Evolutionary conservation across 345 rosid genomes (phyloP), one percentile per base, ranked within the genome.

Genomic region (rapeseed (Brassica napus)): DNA sequence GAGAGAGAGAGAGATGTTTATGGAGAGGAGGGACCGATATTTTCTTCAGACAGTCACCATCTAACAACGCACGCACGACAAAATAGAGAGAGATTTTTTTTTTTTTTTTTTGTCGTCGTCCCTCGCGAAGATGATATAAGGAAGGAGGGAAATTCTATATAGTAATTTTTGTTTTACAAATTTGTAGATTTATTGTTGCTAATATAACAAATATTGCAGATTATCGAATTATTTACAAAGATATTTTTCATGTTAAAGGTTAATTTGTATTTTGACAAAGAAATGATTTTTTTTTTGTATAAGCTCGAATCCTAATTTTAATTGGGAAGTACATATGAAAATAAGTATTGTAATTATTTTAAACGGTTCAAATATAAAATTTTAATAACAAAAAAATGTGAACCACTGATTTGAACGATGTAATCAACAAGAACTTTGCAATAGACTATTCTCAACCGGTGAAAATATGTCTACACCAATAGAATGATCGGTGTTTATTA

Each of bases 71-170:
- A 42, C 18, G 54, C 54, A 47, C 52, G 52, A 11, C n/a, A 12
- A 44, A 44, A 44, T 44, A 16, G 0, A 39, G 30, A 68, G 70
- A 73, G 76, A 37, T 69, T 62, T 21, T 15, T 49, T 55, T 21
- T 15, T 15, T 28, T 30, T 12, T 54, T 16, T 7, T 72, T 4
- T 24, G 7, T 67, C 0, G 75, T 77, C n/a, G 55, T 57, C 63
- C 2, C 28, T 79, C 23, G 65, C 57, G 78, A 32, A 73, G 63
- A 79, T 67, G 75, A 73, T 61, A 61, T 60, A n/a, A 5, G 61
- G 65, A 66, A 58, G 82, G 78, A 73, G 77, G 82, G 82, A 79
- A 67, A 79, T 79, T 39, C 57, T 66, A 79, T 73, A 44, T 66
- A 18, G 21, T 39, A 5, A 37, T 37, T 16, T 64, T 32, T 64